These are phyloP conservation scores for Pseudozyma hubeiensis DNA, from an alignment of 1,284 basidiomycete species.

Conservation along the genomic window DNA sequence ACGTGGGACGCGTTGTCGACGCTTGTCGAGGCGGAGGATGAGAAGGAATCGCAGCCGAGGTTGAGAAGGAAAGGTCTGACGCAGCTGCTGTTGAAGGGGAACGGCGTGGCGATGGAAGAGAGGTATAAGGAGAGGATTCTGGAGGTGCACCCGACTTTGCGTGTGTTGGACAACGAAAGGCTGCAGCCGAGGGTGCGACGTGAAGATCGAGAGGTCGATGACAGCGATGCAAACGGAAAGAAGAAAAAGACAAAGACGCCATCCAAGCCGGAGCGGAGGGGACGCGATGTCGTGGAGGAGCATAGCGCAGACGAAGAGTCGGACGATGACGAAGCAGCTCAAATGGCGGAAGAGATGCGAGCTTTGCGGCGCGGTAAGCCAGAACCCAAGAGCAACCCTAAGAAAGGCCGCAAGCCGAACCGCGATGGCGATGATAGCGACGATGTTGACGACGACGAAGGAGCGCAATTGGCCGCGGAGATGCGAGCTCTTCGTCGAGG, in stretches of 20 bases:
- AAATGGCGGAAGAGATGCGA: slow-evolving; percentile 29
- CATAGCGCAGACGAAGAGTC: slow-evolving; percentile 8
- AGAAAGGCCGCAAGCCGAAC: slow-evolving; percentile 4
- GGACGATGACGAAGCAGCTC: slow-evolving; percentile 26
- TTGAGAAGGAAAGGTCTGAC: slow-evolving; percentile 46
- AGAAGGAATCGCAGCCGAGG: slow-evolving; percentile 26
- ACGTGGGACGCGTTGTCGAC: slow-evolving; percentile 46
- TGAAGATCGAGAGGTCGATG: slow-evolving; percentile 11
- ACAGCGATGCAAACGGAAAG: neutral
- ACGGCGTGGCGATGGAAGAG: slow-evolving; percentile 37
- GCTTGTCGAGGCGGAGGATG: slow-evolving; percentile 20
- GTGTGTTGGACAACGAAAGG: slow-evolving; percentile 56
- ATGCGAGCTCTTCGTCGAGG: slow-evolving; percentile 40
- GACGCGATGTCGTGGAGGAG: slow-evolving; percentile 1
- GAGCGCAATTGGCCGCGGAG: slow-evolving; percentile 35
- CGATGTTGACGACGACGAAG: slow-evolving; percentile 34
- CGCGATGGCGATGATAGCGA: slow-evolving; percentile 11
- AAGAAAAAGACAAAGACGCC: neutral
- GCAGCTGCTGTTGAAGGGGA: slow-evolving; percentile 57
- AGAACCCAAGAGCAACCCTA: neutral
- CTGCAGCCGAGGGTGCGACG: slow-evolving; percentile 30
- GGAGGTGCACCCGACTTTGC: slow-evolving; percentile 38
- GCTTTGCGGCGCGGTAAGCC: slow-evolving; percentile 22
- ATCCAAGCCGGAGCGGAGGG: neutral
- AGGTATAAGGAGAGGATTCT: slow-evolving; percentile 51